Evolutionary conservation across 2,329 filamentous ascomycete species (phyloP), one percentile per base, ranked within the genome.

Genomic region (Alternaria longipes): DNA sequence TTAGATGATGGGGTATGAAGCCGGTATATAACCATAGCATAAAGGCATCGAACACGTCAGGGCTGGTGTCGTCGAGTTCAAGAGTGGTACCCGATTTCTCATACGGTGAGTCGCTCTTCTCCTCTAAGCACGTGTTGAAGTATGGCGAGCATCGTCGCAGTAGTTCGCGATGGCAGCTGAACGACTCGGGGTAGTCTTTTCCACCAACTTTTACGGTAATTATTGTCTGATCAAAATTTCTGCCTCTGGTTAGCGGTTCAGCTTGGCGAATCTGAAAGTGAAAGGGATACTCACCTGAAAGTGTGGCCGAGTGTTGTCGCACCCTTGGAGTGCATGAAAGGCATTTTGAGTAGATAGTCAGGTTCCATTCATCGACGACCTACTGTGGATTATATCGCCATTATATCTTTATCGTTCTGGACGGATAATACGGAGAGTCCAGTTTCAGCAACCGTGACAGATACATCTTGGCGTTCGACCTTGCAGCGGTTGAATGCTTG

Each of bases 1-100:
- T 76, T 6, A 78, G 68, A 66, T 78, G 75, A 24, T 78, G 75
- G 6, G 75, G 75, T 22, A 78, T 75, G 51, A 74, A 72, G 8
- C 75, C 75, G 7, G 75, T 78, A 55, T 77, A 75, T n/a, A 78
- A 60, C 75, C 75, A 78, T 55, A 78, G 65, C 74, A 78, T 75
- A 56, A 78, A 78, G 8, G 74, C 71, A 59, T 78, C 75, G 47
- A 78, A 78, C n/a, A 77, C 74, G 54, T 78, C 75, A n/a, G 75
- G 73, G 46, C 64, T 73, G 4, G 73, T 74, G 34, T 77, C 74
- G 8, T 75, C 69, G 8, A 78, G 70, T 52, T 77, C 75, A 12
- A 78, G 62, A 14, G 63, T 67, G 5, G 70, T 54, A 6, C 65
- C 70, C 24, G 66, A 66, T 40, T 59, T 73, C 42, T 73, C 74